phyloP scores from a whole-genome alignment of 2,329 filamentous ascomycete genomes.

The Rutstroemia sp. region DNA sequence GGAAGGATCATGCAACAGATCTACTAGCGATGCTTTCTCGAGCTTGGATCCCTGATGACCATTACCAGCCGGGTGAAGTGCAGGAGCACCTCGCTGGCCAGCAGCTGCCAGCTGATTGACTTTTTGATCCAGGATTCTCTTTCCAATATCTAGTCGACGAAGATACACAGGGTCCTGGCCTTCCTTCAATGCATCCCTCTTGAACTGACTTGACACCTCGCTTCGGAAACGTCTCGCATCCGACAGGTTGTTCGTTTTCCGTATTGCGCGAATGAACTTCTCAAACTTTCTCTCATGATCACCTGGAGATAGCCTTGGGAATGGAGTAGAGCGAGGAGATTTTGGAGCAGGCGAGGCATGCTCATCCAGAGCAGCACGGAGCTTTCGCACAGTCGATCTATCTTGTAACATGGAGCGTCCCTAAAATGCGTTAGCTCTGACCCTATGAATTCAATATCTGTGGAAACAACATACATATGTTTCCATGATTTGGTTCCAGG shows the following conservation, averaged over 20 bases:
- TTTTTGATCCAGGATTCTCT: slow-evolving; percentile 81
- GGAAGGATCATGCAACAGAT: slow-evolving; percentile 83
- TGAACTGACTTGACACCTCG: slow-evolving; percentile 85
- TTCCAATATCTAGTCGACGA: slow-evolving; percentile 84
- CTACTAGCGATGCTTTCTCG: slow-evolving; percentile 69
- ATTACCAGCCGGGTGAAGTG: slow-evolving; percentile 23
- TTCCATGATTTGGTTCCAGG: slow-evolving; percentile 95
- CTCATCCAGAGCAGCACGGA: slow-evolving; percentile 86
- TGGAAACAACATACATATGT: slow-evolving; percentile 50
- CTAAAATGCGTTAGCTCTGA: slow-evolving; percentile 29
- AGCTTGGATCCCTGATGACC: slow-evolving; percentile 47
- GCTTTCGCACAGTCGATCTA: slow-evolving; percentile 84
- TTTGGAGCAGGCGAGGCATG: slow-evolving; percentile 79
- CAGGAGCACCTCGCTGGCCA: slow-evolving; percentile 35
- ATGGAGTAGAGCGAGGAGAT: slow-evolving; percentile 54
- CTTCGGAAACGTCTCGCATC: slow-evolving; percentile 89
- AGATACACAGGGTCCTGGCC: slow-evolving; percentile 81
- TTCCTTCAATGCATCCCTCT: slow-evolving; percentile 71
- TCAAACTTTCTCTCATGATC: slow-evolving; percentile 93
- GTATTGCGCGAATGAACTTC: slow-evolving; percentile 82
- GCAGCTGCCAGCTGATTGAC: slow-evolving; percentile 73
- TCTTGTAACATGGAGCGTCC: slow-evolving; percentile 86
- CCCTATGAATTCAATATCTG: neutral
- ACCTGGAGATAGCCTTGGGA: slow-evolving; percentile 70
- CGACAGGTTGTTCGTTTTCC: slow-evolving; percentile 83